A percentile compares a stretch with the other conserved stretches of the same genome.
Evolutionary conservation across 495 filamentous ascomycete genomes (phyloP).

Genomic region (Opeltia flavorubescens): DNA sequence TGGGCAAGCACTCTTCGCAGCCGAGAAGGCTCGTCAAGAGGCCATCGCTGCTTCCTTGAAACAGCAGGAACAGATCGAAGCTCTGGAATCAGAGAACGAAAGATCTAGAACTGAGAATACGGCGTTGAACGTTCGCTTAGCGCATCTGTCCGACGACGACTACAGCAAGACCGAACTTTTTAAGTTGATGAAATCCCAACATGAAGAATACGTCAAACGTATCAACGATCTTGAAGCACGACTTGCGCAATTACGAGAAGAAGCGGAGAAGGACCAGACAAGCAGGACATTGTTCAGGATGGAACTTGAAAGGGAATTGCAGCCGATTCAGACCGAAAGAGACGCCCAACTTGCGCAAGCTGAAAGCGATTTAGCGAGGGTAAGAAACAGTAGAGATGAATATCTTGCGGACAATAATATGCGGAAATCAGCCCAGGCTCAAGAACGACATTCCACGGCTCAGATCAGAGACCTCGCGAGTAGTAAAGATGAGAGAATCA

Average conservation of each 20-base stretch:
- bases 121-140: conserved; percentile 44
- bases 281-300: conserved; percentile 73
- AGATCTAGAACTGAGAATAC: conserved; percentile 66
- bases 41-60: conserved; percentile 59
- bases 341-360: conserved; percentile 67
- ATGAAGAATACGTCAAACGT: conserved; percentile 82
- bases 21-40: conserved; percentile 58
- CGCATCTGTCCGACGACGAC: conserved; percentile 67
- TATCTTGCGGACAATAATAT: conserved; percentile 67
- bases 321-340: conserved; percentile 52
- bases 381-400: conserved; percentile 72
- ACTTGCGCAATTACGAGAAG: conserved; percentile 72
- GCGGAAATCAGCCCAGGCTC: conserved; percentile 62
- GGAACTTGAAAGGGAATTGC: conserved; percentile 64
- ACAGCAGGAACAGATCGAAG: conserved; percentile 75
- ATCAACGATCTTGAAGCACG: conserved; percentile 84
- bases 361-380: conserved; percentile 73
- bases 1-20: conserved; percentile 38
- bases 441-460: conserved; percentile 49
- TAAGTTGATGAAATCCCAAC: conserved; percentile 75
- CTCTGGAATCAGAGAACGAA: conserved; percentile 66
- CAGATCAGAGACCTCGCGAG: conserved; percentile 68
- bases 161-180: conserved; percentile 86
- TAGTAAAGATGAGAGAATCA: conserved; percentile 60
- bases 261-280: conserved; percentile 67